A percentile compares a stretch with the other conserved stretches of the same genome.
Conservation (phyloP, 805 yeast species). For the Ogataea degrootiae region DNA sequence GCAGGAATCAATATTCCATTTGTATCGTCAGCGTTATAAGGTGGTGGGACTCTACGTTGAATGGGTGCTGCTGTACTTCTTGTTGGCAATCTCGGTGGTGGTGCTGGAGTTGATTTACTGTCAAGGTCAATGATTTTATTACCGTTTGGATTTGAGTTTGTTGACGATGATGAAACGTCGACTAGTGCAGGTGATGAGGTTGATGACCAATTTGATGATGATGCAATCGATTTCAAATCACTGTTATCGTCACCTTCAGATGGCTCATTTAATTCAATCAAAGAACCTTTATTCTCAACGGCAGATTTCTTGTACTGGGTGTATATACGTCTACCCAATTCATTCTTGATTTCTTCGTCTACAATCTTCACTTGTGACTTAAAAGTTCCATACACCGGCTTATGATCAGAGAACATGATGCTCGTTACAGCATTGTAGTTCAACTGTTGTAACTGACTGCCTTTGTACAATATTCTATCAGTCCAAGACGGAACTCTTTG, state of each 20-base stretch:
- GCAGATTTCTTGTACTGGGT: slow-evolving; percentile 42
- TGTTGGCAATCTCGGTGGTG: slow-evolving; percentile 12
- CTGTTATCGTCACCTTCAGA: slow-evolving; percentile 8
- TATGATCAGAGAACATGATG: slow-evolving; percentile 76
- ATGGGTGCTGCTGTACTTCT: not conserved
- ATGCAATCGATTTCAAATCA: slow-evolving; percentile 5
- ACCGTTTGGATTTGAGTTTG: slow-evolving; percentile 4
- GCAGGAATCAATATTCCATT: slow-evolving; percentile 20
- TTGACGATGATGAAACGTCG: slow-evolving; percentile 15
- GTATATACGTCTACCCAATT: slow-evolving; percentile 55
- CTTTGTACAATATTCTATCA: slow-evolving; percentile 73
- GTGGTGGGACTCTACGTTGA: slow-evolving; percentile 20
- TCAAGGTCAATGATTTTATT: slow-evolving; percentile 1
- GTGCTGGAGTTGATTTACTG: slow-evolving; percentile 1
- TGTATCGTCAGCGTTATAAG: slow-evolving; percentile 16
- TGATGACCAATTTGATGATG: slow-evolving; percentile 18
- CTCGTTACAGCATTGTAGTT: slow-evolving; percentile 63
- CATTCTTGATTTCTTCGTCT: slow-evolving; percentile 56
- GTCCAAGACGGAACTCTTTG: slow-evolving; percentile 97
- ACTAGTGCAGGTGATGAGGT: slow-evolving; percentile 21
- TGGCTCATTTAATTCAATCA: slow-evolving; percentile 30
- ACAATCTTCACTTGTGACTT: slow-evolving; percentile 60
- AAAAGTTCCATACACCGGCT: slow-evolving; percentile 86
- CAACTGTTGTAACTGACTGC: slow-evolving; percentile 53
- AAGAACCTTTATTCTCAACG: slow-evolving; percentile 10